A percentile compares a stretch with the other conserved stretches of the same genome.
These are phyloP conservation scores for Aspergillus coremiiformis DNA, from an alignment of 495 filamentous ascomycete species.

Conservation along the genomic window DNA sequence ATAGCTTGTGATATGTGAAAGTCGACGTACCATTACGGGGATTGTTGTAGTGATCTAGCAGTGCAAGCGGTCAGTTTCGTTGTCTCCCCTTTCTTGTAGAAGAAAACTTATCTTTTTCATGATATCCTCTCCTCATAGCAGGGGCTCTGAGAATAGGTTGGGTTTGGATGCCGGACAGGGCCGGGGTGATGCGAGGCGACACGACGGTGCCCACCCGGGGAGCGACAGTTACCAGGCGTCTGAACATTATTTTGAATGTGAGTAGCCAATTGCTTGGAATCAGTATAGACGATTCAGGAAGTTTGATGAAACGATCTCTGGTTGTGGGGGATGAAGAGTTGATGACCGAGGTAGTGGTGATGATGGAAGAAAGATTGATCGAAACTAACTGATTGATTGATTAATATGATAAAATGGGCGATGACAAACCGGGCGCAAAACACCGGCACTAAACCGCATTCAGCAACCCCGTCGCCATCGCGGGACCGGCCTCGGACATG, in stretches of 20 bases:
- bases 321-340: not conserved
- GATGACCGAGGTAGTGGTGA: constrained; percentile 5
- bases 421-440: constrained; percentile 1
- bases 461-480: constrained; percentile 13
- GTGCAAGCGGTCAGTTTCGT: constrained; percentile 35
- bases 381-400: constrained; percentile 15
- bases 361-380: constrained; percentile 10
- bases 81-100: constrained; percentile 3
- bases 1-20: not conserved
- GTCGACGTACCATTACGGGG: constrained; percentile 45
- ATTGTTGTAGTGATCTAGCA: constrained; percentile 90
- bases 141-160: constrained; percentile 26
- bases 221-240: constrained; percentile 41
- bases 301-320: not conserved
- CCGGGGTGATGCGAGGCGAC: constrained; percentile 38
- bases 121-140: constrained; percentile 43
- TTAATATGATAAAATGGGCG: constrained; percentile 1
- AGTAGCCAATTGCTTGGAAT: not conserved
- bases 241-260: constrained; percentile 41
- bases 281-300: not conserved
- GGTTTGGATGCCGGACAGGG: constrained; percentile 29
- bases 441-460: constrained; percentile 7
- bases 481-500: constrained; percentile 15
- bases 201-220: constrained; percentile 43
- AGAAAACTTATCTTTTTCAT: constrained; percentile 51